Evolutionary conservation across 2,329 filamentous ascomycete genomes (phyloP).

Genomic region (Mycosphaerella arachidis): DNA sequence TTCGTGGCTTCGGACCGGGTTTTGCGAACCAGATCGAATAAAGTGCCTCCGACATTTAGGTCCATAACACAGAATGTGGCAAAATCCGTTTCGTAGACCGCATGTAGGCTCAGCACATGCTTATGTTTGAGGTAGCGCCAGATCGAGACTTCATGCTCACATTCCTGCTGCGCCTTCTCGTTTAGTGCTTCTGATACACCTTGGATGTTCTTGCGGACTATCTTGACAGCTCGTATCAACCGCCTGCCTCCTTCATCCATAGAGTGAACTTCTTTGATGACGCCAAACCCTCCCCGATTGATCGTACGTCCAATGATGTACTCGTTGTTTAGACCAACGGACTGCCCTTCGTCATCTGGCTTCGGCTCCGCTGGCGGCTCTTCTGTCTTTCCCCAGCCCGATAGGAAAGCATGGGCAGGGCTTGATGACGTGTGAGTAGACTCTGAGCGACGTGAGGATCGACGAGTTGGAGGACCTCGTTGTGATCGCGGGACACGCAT

Average conservation of each 20-base stretch:
- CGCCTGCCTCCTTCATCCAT: constrained; percentile 49
- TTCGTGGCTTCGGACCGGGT: constrained; percentile 39
- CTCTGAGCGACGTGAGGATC: constrained; percentile 27
- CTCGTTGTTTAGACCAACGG: constrained; percentile 56
- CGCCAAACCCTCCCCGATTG: constrained; percentile 61
- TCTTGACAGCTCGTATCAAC: constrained; percentile 61
- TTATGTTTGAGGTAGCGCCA: constrained; percentile 62
- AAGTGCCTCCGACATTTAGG: constrained; percentile 58
- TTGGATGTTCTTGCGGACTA: constrained; percentile 57
- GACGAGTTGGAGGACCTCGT: constrained; percentile 19
- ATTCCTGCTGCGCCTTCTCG: constrained; percentile 61
- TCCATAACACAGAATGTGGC: constrained; percentile 67
- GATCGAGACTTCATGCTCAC: constrained; percentile 64
- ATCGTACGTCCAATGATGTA: constrained; percentile 65
- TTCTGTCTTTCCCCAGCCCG: constrained; percentile 26
- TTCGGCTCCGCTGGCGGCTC: constrained; percentile 36
- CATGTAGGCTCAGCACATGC: constrained; percentile 58
- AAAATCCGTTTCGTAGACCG: constrained; percentile 62
- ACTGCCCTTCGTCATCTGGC: constrained; percentile 64
- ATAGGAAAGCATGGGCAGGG: constrained; percentile 32
- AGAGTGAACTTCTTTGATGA: constrained; percentile 63
- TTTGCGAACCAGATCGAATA: constrained; percentile 58
- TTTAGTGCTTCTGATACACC: constrained; percentile 57
- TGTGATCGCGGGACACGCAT: constrained; percentile 20
- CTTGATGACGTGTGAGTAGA: constrained; percentile 28